These are phyloP conservation scores for Alisma plantagoaquatica DNA, from an alignment of 106 monocot species.

Conservation along the genomic window DNA sequence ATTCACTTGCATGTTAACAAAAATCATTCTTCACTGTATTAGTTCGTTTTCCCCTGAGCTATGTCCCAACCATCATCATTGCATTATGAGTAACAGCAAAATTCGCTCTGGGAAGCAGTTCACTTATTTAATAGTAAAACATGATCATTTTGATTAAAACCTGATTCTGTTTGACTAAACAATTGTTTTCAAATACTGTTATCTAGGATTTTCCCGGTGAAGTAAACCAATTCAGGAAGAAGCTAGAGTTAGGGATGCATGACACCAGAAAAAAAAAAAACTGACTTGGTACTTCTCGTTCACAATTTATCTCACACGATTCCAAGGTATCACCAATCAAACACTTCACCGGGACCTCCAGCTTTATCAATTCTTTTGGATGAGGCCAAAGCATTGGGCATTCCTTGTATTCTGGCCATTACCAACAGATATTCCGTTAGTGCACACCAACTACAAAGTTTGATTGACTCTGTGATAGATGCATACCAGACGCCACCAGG, in stretches of 20 bases:
- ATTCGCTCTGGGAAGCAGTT: too few relatives aligned
- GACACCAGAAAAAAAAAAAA: constrained; percentile 57
- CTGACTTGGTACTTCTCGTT: constrained; percentile 72
- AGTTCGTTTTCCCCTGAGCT: too few relatives aligned
- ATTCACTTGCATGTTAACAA: too few relatives aligned
- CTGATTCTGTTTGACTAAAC: too few relatives aligned
- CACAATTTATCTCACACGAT: constrained; percentile 86
- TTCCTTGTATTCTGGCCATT: constrained; percentile 83
- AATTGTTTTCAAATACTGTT: too few relatives aligned
- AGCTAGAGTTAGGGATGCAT: constrained; percentile 45
- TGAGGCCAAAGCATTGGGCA: constrained; percentile 44
- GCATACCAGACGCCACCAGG: constrained; percentile 54
- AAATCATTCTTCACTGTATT: too few relatives aligned
- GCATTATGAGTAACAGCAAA: too few relatives aligned
- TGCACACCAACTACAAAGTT: constrained; percentile 47
- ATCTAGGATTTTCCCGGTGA: constrained; percentile 62
- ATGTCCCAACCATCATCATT: too few relatives aligned
- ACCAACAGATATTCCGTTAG: constrained; percentile 87
- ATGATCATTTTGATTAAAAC: too few relatives aligned
- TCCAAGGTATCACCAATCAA: constrained; percentile 32
- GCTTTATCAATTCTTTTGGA: constrained; percentile 55
- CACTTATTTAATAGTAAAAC: too few relatives aligned
- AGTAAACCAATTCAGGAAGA: constrained; percentile 44
- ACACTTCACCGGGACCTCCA: constrained; percentile 26
- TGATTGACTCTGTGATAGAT: constrained; percentile 53